Evolutionary conservation across 148 eudicot species (phyloP).

Genomic region (Chenopodium formosanum): DNA sequence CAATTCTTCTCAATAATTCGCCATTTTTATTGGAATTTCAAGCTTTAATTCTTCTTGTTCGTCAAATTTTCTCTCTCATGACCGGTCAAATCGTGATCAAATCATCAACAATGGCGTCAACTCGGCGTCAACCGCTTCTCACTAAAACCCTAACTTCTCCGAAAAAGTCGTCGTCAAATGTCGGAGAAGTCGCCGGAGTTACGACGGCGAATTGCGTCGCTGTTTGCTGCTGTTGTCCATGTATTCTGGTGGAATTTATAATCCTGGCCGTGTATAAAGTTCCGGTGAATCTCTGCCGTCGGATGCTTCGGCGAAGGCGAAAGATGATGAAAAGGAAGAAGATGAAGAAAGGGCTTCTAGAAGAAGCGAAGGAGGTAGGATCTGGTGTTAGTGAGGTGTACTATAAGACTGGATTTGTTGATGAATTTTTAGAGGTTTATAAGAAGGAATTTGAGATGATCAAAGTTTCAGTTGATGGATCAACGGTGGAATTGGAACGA

Average conservation of each 20-base stretch:
- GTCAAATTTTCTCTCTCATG: slow-evolving; percentile 10
- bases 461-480: slow-evolving; percentile 38
- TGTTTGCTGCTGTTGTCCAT: slow-evolving; percentile 73
- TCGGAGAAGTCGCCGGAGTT: slow-evolving; percentile 64
- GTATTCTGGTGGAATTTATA: slow-evolving; percentile 43
- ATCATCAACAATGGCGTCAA: slow-evolving; percentile 19
- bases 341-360: slow-evolving; percentile 11
- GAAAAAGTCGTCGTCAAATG: slow-evolving; percentile 22
- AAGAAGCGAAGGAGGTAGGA: slow-evolving; percentile 4
- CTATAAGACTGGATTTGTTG: slow-evolving; percentile 3
- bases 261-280: slow-evolving; percentile 53
- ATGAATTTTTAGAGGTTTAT: slow-evolving; percentile 32
- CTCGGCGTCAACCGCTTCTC: slow-evolving; percentile 26
- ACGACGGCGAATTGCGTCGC: slow-evolving; percentile 68
- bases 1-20: no score
- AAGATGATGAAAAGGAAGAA: slow-evolving; percentile 24
- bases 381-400: slow-evolving; percentile 9
- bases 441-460: slow-evolving; percentile 26
- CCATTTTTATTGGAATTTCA: neutral
- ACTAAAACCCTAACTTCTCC: slow-evolving; percentile 11
- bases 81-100: slow-evolving; percentile 31
- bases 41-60: neutral
- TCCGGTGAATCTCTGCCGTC: slow-evolving; percentile 46
- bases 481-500: slow-evolving; percentile 44
- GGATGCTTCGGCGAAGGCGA: slow-evolving; percentile 27